A percentile compares a stretch with the other conserved stretches of the same genome.
Evolutionary conservation across 2,329 filamentous ascomycete genomes (phyloP).

Genomic region (Cylindrodendrum hubeiense): DNA sequence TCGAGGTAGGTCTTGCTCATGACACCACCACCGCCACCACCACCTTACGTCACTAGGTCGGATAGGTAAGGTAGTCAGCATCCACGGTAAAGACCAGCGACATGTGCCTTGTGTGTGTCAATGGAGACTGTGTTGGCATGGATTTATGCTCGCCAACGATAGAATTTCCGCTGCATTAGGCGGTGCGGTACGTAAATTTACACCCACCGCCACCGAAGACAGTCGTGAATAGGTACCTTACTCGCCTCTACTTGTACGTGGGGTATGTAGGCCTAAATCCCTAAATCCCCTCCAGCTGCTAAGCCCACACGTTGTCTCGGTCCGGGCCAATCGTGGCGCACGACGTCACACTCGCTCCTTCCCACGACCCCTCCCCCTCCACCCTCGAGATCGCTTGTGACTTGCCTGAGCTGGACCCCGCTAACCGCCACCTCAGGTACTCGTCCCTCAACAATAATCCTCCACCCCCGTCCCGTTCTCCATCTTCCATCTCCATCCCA

Average conservation of each 20-base stretch:
- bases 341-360: conserved; percentile 23
- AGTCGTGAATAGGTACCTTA: neutral
- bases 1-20: neutral
- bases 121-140: neutral
- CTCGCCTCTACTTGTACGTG: too few species aligned
- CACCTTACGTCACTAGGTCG: conserved; percentile 3
- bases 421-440: conserved; percentile 17
- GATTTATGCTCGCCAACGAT: neutral
- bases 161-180: too few species aligned
- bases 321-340: conserved; percentile 18
- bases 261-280: neutral
- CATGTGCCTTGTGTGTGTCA: neutral
- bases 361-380: conserved; percentile 3
- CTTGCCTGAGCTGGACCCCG: conserved; percentile 19
- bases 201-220: too few species aligned
- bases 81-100: neutral
- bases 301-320: conserved; percentile 2
- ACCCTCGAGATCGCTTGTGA: conserved; percentile 23
- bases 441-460: conserved; percentile 29
- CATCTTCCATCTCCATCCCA: conserved; percentile 20
- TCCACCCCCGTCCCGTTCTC: conserved; percentile 17
- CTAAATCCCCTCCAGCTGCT: neutral
- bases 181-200: too few species aligned
- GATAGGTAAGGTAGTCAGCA: neutral
- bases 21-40: conserved; percentile 11